phyloP scores from a whole-genome alignment of 495 filamentous ascomycete genomes.

The Podospora pseudopauciseta region DNA sequence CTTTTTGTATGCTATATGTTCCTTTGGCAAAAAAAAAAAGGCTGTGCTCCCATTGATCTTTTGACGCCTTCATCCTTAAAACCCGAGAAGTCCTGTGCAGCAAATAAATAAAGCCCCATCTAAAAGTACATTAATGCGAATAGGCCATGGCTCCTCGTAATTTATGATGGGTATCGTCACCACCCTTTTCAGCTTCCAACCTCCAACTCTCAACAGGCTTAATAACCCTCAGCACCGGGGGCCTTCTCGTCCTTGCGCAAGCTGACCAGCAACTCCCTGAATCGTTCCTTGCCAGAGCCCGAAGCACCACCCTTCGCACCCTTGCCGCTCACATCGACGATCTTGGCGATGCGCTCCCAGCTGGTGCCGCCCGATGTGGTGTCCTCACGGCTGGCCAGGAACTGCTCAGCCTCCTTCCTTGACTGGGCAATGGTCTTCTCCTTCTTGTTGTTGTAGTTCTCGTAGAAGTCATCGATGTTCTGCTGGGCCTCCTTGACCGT shows the following conservation, averaged over 20 bases:
- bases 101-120: constrained; percentile 7
- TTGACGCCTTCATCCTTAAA: constrained; percentile 17
- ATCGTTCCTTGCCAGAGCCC: constrained; percentile 89
- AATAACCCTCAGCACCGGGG: constrained; percentile 68
- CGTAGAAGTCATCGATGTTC: constrained; percentile 98
- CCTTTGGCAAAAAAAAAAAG: constrained; percentile 1
- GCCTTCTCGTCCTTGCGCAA: constrained; percentile 93
- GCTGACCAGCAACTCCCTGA: constrained; percentile 84
- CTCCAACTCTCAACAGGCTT: not conserved
- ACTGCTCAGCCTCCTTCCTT: constrained; percentile 88
- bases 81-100: constrained; percentile 10
- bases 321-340: constrained; percentile 95
- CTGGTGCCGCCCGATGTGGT: constrained; percentile 90
- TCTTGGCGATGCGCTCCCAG: constrained; percentile 96
- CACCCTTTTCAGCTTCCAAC: not conserved
- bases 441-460: constrained; percentile 96
- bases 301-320: constrained; percentile 76
- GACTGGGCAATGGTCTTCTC: constrained; percentile 87
- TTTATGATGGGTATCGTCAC: not conserved
- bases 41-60: constrained; percentile 10
- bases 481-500: constrained; percentile 80
- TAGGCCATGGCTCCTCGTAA: not conserved
- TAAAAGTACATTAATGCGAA: constrained; percentile 23
- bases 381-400: constrained; percentile 81
- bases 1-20: not conserved